phyloP scores from a whole-genome alignment of 305 asterid species.

The Fraxinus albicans region DNA sequence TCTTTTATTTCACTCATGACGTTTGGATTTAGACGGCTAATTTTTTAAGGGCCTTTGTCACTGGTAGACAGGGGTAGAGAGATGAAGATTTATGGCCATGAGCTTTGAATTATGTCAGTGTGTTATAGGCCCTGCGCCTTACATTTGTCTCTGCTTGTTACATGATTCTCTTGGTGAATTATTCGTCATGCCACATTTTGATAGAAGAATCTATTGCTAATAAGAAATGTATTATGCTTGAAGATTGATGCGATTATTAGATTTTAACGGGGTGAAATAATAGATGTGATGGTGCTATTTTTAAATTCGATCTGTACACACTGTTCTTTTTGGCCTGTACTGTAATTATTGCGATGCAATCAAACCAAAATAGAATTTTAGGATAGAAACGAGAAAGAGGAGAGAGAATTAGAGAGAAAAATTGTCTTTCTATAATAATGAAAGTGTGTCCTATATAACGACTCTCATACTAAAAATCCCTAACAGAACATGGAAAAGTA shows the following conservation, averaged over 20 bases:
- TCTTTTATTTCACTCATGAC: not conserved
- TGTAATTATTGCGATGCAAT: not conserved
- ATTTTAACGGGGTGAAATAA: not conserved
- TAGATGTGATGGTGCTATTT: not conserved
- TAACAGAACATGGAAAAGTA: not conserved
- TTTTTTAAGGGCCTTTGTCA: constrained; percentile 1
- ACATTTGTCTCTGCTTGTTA: constrained; percentile 13
- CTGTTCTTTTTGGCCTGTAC: not conserved
- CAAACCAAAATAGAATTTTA: not conserved
- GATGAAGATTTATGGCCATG: constrained; percentile 11
- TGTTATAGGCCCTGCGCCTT: not conserved
- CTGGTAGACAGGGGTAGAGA: constrained; percentile 7
- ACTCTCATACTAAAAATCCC: not conserved
- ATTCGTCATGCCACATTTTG: not conserved
- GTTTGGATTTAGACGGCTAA: constrained; percentile 4
- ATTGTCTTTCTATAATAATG: not conserved
- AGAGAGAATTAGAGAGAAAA: not conserved
- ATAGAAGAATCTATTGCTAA: not conserved
- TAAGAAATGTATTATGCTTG: not conserved
- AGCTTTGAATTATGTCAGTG: constrained; percentile 3
- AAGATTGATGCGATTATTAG: not conserved
- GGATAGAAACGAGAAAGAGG: not conserved
- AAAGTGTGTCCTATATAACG: not conserved
- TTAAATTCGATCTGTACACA: not conserved
- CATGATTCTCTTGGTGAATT: constrained; percentile 15